Percentiles rank a stretch among this genome's conserved stretches.
Conservation (phyloP, 257 asterid genomes). For the Cinchona pubescens region DNA sequence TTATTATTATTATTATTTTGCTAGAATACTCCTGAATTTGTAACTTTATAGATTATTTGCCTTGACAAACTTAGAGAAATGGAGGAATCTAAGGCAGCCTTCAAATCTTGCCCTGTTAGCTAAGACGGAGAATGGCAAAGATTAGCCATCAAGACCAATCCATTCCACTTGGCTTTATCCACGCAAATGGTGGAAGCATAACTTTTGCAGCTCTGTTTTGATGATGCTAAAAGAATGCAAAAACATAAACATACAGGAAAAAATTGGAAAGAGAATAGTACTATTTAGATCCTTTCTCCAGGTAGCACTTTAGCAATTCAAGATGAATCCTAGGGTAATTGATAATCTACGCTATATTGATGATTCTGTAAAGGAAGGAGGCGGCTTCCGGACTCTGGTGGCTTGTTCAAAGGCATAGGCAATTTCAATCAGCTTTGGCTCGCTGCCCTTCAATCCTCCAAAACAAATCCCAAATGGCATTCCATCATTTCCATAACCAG, state of each 20-base stretch:
- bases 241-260: neutral
- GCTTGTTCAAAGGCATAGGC: conserved; percentile 73
- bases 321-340: neutral
- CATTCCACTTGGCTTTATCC: no score
- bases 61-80: no score
- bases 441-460: conserved; percentile 61
- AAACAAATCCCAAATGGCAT: conserved; percentile 62
- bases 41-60: no score
- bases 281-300: neutral
- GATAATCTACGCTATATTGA: neutral
- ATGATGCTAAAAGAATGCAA: neutral
- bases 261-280: neutral
- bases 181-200: no score
- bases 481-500: conserved; percentile 52
- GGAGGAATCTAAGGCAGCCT: no score
- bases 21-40: no score
- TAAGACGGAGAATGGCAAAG: no score
- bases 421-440: conserved; percentile 51
- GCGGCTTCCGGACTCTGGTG: conserved; percentile 47
- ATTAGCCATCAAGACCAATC: no score
- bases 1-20: no score
- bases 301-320: neutral
- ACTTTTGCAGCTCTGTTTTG: neutral
- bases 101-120: no score
- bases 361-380: conserved; percentile 18